Evolutionary conservation across 2,329 filamentous ascomycete genomes (phyloP).

Genomic region (Aspergillus udagawae): DNA sequence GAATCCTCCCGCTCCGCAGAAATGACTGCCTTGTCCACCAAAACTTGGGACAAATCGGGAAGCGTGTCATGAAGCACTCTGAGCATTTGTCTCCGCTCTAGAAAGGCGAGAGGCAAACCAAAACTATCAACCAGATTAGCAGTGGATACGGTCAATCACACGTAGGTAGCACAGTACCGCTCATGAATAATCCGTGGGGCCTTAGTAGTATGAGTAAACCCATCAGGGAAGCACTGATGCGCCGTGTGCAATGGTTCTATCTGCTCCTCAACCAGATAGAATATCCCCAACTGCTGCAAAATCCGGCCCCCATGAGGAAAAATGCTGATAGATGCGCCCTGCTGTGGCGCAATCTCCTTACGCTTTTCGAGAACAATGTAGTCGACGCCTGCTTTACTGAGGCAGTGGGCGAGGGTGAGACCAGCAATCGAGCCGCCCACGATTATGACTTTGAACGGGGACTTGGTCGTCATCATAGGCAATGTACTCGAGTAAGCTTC

Average conservation of each 20-base stretch:
- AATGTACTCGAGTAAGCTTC: neutral
- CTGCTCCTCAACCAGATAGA: neutral
- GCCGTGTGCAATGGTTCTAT: neutral
- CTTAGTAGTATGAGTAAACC: neutral
- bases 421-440: neutral
- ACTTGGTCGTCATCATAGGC: neutral
- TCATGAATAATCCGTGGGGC: neutral
- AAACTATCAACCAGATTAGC: neutral
- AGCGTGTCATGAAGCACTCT: slow-evolving; percentile 22
- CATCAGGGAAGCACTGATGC: neutral
- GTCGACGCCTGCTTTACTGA: neutral
- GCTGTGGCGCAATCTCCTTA: neutral
- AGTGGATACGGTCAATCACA: neutral
- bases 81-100: slow-evolving; percentile 9
- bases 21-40: slow-evolving; percentile 13
- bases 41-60: slow-evolving; percentile 16
- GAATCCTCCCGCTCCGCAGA: slow-evolving; percentile 1
- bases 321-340: neutral
- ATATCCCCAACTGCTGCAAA: neutral
- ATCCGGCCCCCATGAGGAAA: neutral
- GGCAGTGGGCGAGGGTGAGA: neutral
- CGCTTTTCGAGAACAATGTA: neutral
- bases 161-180: neutral
- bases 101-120: neutral
- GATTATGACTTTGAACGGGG: neutral